These are phyloP conservation scores for Picea sitchensis DNA, from an alignment of 75 land plant genomes.

Conservation along the genomic window DNA sequence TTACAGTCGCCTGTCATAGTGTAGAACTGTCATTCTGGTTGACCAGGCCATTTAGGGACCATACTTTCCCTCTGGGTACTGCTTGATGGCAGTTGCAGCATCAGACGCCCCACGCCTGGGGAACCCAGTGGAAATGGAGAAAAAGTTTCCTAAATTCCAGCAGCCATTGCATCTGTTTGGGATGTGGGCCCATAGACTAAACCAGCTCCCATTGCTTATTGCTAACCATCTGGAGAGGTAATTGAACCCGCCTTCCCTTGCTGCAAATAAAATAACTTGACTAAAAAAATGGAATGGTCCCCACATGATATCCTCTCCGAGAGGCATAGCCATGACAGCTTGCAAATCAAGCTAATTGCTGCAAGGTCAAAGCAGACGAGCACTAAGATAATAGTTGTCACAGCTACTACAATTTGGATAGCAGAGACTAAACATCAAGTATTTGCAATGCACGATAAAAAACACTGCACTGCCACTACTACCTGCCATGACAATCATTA, in stretches of 20 bases:
- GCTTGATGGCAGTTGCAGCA: slow-evolving; percentile 42
- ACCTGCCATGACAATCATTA: too few relatives aligned
- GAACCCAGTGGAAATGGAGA: slow-evolving; percentile 52
- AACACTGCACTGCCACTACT: too few relatives aligned
- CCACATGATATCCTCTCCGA: neutral
- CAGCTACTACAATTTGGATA: neutral
- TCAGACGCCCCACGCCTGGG: slow-evolving; percentile 55
- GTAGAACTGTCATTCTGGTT: slow-evolving; percentile 71
- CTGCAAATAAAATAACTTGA: neutral
- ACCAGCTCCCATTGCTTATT: slow-evolving; percentile 34
- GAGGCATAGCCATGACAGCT: neutral
- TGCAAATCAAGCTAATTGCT: neutral
- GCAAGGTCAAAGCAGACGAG: too few relatives aligned
- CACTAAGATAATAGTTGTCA: too few relatives aligned
- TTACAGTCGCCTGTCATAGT: slow-evolving; percentile 76
- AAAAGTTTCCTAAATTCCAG: slow-evolving; percentile 39
- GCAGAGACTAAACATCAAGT: neutral
- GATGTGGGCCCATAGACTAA: slow-evolving; percentile 48
- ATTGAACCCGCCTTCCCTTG: slow-evolving; percentile 52
- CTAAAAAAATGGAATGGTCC: neutral
- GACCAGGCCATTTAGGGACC: slow-evolving; percentile 57
- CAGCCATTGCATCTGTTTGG: slow-evolving; percentile 42
- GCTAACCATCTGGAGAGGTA: slow-evolving; percentile 47
- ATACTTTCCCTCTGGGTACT: slow-evolving; percentile 32
- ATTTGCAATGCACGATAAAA: too few relatives aligned